A percentile compares a stretch with the other conserved stretches of the same genome.
Evolutionary conservation across 2,329 filamentous ascomycete genomes (phyloP).

Genomic region (Catunica adiposa): DNA sequence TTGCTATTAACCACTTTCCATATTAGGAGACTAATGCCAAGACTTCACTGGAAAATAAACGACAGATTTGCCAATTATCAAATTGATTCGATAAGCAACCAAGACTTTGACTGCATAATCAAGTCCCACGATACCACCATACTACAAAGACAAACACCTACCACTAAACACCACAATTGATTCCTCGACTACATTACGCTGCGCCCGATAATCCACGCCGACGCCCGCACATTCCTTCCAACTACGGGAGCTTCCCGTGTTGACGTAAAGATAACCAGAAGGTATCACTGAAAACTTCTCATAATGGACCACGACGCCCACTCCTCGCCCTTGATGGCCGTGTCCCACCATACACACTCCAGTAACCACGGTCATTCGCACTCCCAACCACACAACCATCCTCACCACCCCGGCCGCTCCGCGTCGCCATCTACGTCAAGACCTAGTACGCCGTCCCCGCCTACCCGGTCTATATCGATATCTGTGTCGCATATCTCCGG

Average conservation of each 20-base stretch:
- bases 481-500: conserved; percentile 1
- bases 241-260: too few relatives aligned
- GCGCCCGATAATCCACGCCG: too few relatives aligned
- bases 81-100: too few relatives aligned
- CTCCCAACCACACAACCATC: conserved; percentile 1
- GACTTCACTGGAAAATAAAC: too few relatives aligned
- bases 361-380: conserved; percentile 18
- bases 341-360: conserved; percentile 23
- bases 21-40: too few relatives aligned
- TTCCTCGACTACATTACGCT: too few relatives aligned
- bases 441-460: background rate
- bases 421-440: background rate
- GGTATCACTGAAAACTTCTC: background rate
- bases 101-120: too few relatives aligned
- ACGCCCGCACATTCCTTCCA: background rate
- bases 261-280: background rate
- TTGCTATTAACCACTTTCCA: too few relatives aligned
- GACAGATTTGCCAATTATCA: too few relatives aligned
- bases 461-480: conserved; percentile 4
- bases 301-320: conserved; percentile 10
- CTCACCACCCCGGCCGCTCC: background rate
- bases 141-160: too few relatives aligned
- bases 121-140: too few relatives aligned
- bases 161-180: too few relatives aligned
- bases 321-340: conserved; percentile 2